Percentiles rank a stretch among this genome's conserved stretches.
These are phyloP conservation scores for Fraxinus xanthoxyloides DNA, from an alignment of 305 asterid genomes.

Conservation along the genomic window DNA sequence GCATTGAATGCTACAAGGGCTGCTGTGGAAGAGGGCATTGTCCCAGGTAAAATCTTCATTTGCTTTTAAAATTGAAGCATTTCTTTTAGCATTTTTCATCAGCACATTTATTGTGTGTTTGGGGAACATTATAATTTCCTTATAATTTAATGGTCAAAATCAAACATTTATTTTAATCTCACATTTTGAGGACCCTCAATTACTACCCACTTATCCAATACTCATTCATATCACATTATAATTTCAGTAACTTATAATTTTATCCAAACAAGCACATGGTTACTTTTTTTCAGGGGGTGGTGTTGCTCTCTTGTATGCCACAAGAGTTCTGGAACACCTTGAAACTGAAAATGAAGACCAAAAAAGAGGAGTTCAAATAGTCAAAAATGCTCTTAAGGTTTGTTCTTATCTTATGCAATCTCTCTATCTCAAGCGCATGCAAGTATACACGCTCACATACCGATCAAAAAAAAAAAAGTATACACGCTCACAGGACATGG, in stretches of 20 bases:
- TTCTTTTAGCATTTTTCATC: conserved; percentile 2
- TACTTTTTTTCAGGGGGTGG: conserved; percentile 67
- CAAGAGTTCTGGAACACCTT: conserved; percentile 56
- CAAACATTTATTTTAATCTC: neutral
- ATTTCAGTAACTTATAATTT: neutral
- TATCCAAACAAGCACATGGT: neutral
- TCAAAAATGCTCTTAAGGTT: conserved; percentile 85
- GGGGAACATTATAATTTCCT: neutral
- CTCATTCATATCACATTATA: neutral
- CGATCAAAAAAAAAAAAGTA: too few species aligned
- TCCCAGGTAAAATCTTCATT: conserved; percentile 53
- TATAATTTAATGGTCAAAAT: neutral
- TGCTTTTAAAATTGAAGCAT: conserved; percentile 3
- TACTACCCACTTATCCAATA: neutral
- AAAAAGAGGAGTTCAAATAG: conserved; percentile 70
- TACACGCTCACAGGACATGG: neutral
- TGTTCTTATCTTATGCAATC: conserved; percentile 17
- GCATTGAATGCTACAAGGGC: conserved; percentile 93
- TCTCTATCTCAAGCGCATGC: neutral
- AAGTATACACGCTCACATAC: neutral
- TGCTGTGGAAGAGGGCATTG: conserved; percentile 92
- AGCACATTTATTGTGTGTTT: conserved; percentile 1
- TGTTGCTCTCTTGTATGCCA: conserved; percentile 77
- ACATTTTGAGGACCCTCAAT: neutral
- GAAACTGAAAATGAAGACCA: conserved; percentile 74